phyloP scores from a whole-genome alignment of 225 moss, liverwort and hornwort genomes.

The Anthoceros angustus region DNA sequence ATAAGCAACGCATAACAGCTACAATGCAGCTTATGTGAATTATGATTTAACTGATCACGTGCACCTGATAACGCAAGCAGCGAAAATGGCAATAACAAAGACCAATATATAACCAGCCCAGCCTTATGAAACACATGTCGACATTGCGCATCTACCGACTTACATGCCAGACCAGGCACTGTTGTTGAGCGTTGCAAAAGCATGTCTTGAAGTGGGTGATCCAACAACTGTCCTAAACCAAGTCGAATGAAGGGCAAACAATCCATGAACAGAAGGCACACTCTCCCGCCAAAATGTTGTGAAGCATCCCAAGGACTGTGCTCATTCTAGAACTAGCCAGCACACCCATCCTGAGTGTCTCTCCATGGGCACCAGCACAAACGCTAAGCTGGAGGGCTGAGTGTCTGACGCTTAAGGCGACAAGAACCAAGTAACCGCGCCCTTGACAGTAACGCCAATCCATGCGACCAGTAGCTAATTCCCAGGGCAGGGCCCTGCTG shows the following conservation, averaged over 20 bases:
- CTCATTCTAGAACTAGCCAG: conserved; percentile 22
- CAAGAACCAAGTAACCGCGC: conserved; percentile 17
- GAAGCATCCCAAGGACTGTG: conserved; percentile 19
- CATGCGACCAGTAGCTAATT: conserved; percentile 38
- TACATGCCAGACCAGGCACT: conserved; percentile 4
- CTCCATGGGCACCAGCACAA: conserved; percentile 25
- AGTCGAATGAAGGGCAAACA: conserved; percentile 4
- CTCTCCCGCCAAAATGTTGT: conserved; percentile 19
- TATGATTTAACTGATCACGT: not conserved
- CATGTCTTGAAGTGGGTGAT: not conserved
- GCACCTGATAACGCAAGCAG: not conserved
- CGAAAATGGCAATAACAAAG: not conserved
- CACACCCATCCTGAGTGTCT: conserved; percentile 22
- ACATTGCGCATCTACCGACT: conserved; percentile 4
- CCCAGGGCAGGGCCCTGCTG: conserved; percentile 28
- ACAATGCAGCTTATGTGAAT: not conserved
- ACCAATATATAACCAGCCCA: conserved; percentile 1
- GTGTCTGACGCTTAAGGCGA: conserved; percentile 34
- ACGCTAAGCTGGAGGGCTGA: conserved; percentile 27
- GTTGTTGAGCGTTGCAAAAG: conserved; percentile 1
- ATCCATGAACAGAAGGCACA: conserved; percentile 3
- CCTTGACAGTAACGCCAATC: conserved; percentile 29
- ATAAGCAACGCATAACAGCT: conserved; percentile 13
- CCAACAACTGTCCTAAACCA: not conserved
- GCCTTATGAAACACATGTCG: not conserved